Evolutionary conservation across 1,284 basidiomycete genomes (phyloP).

Genomic region (Ceratobasidium sp.): DNA sequence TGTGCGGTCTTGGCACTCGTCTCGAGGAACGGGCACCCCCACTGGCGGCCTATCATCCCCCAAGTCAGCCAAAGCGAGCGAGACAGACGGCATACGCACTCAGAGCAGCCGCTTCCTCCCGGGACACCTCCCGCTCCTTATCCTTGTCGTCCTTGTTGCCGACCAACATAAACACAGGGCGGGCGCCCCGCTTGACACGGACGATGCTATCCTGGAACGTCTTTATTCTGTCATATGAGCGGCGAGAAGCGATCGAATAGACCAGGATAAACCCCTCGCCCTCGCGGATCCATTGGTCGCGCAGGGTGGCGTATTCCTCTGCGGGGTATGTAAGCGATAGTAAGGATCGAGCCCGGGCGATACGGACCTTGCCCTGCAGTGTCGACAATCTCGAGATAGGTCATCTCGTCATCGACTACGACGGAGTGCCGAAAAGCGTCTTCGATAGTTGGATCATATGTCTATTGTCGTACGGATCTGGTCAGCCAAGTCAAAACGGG

Average conservation of each 20-base stretch:
- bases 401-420: conserved; percentile 90
- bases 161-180: conserved; percentile 86
- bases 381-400: conserved; percentile 92
- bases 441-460: conserved; percentile 93
- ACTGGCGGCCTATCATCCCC: conserved; percentile 69
- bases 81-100: background rate
- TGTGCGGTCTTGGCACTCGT: conserved; percentile 95
- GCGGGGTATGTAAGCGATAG: conserved; percentile 45
- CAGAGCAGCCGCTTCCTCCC: conserved; percentile 86
- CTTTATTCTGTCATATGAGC: conserved; percentile 93
- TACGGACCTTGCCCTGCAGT: conserved; percentile 90
- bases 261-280: conserved; percentile 99
- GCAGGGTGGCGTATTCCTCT: conserved; percentile 97
- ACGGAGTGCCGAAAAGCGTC: conserved; percentile 94
- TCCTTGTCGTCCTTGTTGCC: conserved; percentile 93
- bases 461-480: conserved; percentile 64
- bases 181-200: conserved; percentile 88
- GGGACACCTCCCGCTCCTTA: conserved; percentile 86
- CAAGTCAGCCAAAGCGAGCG: background rate
- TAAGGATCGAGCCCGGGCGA: background rate
- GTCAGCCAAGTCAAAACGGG: conserved; percentile 7
- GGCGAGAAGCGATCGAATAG: conserved; percentile 95
- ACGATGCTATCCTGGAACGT: conserved; percentile 95
- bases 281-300: conserved; percentile 99
- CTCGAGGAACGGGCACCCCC: conserved; percentile 96